These are phyloP conservation scores for Fraxinus platypoda DNA, from an alignment of 305 asterid genomes.

Conservation along the genomic window DNA sequence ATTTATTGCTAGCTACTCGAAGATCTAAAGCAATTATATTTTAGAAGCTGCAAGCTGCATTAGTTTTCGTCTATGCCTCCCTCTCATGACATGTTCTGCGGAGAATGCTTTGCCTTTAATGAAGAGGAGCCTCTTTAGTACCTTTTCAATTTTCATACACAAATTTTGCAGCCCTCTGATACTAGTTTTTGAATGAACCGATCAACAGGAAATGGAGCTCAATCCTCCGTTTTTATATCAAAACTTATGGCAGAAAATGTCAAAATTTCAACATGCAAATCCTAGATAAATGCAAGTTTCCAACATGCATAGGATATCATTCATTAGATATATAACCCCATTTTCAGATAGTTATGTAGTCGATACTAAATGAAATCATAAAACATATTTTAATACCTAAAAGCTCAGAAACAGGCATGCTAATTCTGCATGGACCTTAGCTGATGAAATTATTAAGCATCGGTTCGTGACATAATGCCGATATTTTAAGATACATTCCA, in stretches of 20 bases:
- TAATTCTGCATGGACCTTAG: neutral
- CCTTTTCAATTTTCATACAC: neutral
- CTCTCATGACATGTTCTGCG: neutral
- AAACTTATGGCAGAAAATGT: neutral
- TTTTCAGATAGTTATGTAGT: neutral
- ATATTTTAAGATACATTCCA: neutral
- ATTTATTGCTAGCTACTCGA: neutral
- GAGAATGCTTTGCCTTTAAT: neutral
- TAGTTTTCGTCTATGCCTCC: neutral
- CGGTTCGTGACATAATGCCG: neutral
- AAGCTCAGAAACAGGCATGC: neutral
- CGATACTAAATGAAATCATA: neutral
- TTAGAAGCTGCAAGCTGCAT: neutral
- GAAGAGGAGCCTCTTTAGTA: neutral
- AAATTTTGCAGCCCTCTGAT: neutral
- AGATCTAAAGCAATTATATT: neutral
- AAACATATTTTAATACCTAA: neutral
- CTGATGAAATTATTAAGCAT: neutral
- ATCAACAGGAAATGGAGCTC: neutral
- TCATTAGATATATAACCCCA: neutral
- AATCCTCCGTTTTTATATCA: neutral
- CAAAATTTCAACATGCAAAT: neutral
- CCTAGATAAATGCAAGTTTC: neutral
- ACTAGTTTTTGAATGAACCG: neutral
- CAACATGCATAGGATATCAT: neutral